A percentile compares a stretch with the other conserved stretches of the same genome.
Evolutionary conservation across 306 rosid species (phyloP).

Genomic region (Leucaena leucocephala): DNA sequence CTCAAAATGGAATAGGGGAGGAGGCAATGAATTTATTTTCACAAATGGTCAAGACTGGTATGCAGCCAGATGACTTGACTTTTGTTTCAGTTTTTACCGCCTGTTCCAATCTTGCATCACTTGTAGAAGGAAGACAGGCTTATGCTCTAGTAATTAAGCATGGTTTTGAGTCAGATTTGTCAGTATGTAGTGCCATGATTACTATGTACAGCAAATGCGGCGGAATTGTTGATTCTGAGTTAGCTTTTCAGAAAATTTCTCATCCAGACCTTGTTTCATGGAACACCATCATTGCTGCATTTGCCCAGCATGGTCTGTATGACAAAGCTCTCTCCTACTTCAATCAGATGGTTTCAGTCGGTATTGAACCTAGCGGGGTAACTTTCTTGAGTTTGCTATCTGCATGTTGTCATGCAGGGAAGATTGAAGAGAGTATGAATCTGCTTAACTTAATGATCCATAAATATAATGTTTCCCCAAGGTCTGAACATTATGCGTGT

Average conservation of each 20-base stretch:
- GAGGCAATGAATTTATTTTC: constrained; percentile 25
- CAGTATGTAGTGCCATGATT: constrained; percentile 9
- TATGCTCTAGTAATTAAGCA: constrained; percentile 4
- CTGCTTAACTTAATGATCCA: constrained; percentile 43
- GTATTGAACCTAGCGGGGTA: constrained; percentile 1
- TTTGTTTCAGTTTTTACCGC: constrained; percentile 25
- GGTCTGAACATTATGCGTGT: constrained; percentile 53
- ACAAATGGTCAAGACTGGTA: constrained; percentile 19
- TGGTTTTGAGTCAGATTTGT: constrained; percentile 5
- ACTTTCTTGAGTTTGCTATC: constrained; percentile 18
- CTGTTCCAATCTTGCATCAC: constrained; percentile 19
- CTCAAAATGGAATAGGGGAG: constrained; percentile 15
- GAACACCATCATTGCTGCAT: constrained; percentile 28
- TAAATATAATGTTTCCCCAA: constrained; percentile 43
- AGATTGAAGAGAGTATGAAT: constrained; percentile 44
- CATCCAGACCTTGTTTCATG: constrained; percentile 24
- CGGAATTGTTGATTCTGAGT: background rate
- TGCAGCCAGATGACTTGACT: constrained; percentile 21
- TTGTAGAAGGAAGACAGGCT: constrained; percentile 19
- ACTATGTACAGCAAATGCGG: constrained; percentile 22
- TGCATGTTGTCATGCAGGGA: constrained; percentile 23
- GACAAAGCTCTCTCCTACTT: constrained; percentile 13
- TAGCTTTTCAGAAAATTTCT: background rate
- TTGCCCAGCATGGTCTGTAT: constrained; percentile 23
- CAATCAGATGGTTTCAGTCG: background rate